Evolutionary conservation across 805 yeast species (phyloP), one percentile per base, ranked within the genome.

Genomic region (Saccharomycopsis olivae): DNA sequence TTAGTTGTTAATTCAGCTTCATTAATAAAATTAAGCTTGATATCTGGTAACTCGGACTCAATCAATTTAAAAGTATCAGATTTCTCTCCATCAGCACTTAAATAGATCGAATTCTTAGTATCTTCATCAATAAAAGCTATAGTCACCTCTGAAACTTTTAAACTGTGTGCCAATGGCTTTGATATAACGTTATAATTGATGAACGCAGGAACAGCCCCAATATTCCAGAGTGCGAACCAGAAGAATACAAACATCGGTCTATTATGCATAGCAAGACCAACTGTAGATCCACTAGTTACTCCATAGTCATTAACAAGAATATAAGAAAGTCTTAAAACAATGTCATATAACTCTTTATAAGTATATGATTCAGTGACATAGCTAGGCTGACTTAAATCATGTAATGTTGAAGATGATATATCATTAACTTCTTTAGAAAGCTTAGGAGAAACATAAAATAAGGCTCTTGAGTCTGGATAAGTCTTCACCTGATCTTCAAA

Each of bases 161-260:
- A 62, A 47, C 95, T 84, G 60, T 89, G 96, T 11, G 75, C 73
- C 48, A 88, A 66, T 1, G 95, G 81, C 38, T 69, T 67, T 19
- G 85, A 87, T 38, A 69, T 65, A 36, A 80, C 67, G 57, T 87
- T 88, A 61, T 77, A 84, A 61, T 88, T 88, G 52, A 89, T 62
- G 51, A 89, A 81, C 1, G 95, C 87, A 0, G 96, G 96, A 6
- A 69, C 58, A 1, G 95, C 95, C 32, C 96, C 96, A 39, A 88
- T 66, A 52, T 85, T 83, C 96, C 96, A 88, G 35, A 82, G 60
- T 0, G 95, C 82, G 40, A 83, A 67, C 94, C 95, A 84, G 30
- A 82, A 55, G 39, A 87, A 68, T 13, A 88, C 59, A 51, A 83
- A 84, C 47, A 86, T 62, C 2, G 95, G 95, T 54, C 81, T 85